A percentile compares a stretch with the other conserved stretches of the same genome.
These are phyloP conservation scores for Yarrowia yakushimensis DNA, from an alignment of 805 yeast species.

Conservation along the genomic window DNA sequence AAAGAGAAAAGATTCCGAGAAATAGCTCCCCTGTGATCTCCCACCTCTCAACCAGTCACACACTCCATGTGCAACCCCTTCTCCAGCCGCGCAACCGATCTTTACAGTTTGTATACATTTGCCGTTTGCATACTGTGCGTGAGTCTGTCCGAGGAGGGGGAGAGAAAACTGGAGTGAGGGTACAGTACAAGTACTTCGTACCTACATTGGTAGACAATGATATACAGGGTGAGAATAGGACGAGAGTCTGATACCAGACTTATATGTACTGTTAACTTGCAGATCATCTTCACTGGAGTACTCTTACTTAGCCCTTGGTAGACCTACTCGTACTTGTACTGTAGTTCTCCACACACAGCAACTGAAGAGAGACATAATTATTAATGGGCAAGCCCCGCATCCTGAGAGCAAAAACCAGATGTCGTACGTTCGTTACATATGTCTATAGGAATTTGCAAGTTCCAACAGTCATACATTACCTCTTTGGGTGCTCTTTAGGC, in stretches of 20 bases:
- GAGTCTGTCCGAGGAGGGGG: neutral
- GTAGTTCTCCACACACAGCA: neutral
- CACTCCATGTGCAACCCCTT: neutral
- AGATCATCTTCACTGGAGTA: too few relatives aligned
- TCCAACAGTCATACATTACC: neutral
- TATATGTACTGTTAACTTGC: too few relatives aligned
- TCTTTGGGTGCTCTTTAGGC: neutral
- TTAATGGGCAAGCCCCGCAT: neutral
- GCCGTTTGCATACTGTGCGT: constrained; percentile 14
- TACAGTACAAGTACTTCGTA: too few relatives aligned
- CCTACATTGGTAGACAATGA: too few relatives aligned
- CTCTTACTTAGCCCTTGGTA: too few relatives aligned
- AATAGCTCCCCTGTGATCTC: neutral
- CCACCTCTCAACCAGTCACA: neutral
- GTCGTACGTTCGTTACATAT: neutral
- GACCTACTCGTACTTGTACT: too few relatives aligned
- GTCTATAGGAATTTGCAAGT: too few relatives aligned
- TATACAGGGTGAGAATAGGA: too few relatives aligned
- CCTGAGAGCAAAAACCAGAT: neutral
- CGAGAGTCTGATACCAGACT: too few relatives aligned
- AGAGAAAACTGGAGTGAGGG: too few relatives aligned
- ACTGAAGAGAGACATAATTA: neutral
- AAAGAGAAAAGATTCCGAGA: neutral
- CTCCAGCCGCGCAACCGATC: constrained; percentile 17
- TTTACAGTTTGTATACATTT: neutral